Evolutionary conservation across 805 yeast genomes (phyloP).

Genomic region (Metschnikowia amazonensis): DNA sequence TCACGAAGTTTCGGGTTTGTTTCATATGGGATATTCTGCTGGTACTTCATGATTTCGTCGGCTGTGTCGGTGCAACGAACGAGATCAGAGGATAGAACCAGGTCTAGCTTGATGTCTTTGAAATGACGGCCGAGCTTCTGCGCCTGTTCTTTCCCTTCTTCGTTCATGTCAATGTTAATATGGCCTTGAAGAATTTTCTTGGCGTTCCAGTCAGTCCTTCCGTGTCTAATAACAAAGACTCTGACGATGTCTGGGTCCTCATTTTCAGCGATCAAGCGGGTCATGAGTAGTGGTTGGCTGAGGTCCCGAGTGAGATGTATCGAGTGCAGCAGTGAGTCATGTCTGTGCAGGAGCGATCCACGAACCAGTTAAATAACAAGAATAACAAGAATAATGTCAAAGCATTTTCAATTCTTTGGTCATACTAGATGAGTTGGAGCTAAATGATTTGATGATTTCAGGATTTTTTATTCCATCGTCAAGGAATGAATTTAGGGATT

Average conservation of each 20-base stretch:
- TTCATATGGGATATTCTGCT: constrained; percentile 24
- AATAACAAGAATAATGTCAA: too few relatives aligned
- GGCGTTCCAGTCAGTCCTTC: constrained; percentile 74
- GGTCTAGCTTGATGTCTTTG: constrained; percentile 40
- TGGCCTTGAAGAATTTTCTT: constrained; percentile 78
- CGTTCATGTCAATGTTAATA: constrained; percentile 59
- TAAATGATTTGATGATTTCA: too few relatives aligned
- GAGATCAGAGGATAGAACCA: constrained; percentile 50
- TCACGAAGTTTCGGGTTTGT: constrained; percentile 50
- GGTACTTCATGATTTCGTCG: constrained; percentile 34
- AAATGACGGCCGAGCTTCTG: constrained; percentile 46
- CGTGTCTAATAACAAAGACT: constrained; percentile 72
- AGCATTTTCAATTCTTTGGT: too few relatives aligned
- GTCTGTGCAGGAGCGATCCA: not conserved
- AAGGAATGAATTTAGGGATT: not conserved
- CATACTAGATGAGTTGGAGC: too few relatives aligned
- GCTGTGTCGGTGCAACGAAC: constrained; percentile 61
- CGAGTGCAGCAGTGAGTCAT: not conserved
- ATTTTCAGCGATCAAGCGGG: constrained; percentile 25
- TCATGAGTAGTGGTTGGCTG: constrained; percentile 13
- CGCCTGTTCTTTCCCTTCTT: constrained; percentile 61
- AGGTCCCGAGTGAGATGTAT: not conserved
- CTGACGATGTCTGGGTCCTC: constrained; percentile 38
- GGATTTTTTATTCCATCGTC: too few relatives aligned
- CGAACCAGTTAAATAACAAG: too few relatives aligned